A percentile compares a stretch with the other conserved stretches of the same genome.
These are phyloP conservation scores for Lactuca sativa DNA, from an alignment of 129 eudicot genomes.

Conservation along the genomic window DNA sequence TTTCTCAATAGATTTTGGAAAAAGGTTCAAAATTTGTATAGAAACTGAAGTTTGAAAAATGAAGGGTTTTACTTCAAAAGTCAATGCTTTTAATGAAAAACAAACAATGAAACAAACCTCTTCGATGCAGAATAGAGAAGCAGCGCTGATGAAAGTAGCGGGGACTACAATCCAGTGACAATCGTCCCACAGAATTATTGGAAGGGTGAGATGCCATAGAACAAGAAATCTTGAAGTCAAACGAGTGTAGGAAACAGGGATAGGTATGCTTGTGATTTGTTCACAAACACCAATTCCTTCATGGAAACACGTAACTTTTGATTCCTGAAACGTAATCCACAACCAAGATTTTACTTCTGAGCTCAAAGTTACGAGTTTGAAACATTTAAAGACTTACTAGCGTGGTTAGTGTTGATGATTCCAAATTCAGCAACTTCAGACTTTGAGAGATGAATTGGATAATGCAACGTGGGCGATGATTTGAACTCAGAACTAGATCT, in stretches of 20 bases:
- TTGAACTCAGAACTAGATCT: slow-evolving; percentile 63
- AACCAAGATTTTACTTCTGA: background rate
- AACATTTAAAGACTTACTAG: slow-evolving; percentile 46
- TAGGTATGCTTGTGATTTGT: slow-evolving; percentile 75
- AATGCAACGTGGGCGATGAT: slow-evolving; percentile 88
- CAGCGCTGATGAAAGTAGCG: slow-evolving; percentile 96
- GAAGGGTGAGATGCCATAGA: slow-evolving; percentile 98
- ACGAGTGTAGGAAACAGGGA: slow-evolving; percentile 95
- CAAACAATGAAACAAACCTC: slow-evolving; percentile 53
- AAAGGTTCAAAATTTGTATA: slow-evolving; percentile 1
- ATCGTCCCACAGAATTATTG: slow-evolving; percentile 95
- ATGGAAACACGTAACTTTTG: slow-evolving; percentile 84
- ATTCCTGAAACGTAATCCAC: slow-evolving; percentile 58
- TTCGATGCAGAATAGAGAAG: slow-evolving; percentile 96
- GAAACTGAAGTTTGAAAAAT: background rate
- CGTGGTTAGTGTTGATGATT: slow-evolving; percentile 52
- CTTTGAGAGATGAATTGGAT: slow-evolving; percentile 88
- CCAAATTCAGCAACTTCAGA: slow-evolving; percentile 65
- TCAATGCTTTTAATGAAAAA: background rate
- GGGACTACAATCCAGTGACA: slow-evolving; percentile 99
- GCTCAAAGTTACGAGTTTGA: slow-evolving; percentile 8
- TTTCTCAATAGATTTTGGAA: background rate
- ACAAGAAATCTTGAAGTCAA: slow-evolving; percentile 94
- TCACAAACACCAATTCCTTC: slow-evolving; percentile 94
- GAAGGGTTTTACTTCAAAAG: slow-evolving; percentile 10